phyloP scores from a whole-genome alignment of 768 basidiomycete species.

The Atractiella rhizophila region DNA sequence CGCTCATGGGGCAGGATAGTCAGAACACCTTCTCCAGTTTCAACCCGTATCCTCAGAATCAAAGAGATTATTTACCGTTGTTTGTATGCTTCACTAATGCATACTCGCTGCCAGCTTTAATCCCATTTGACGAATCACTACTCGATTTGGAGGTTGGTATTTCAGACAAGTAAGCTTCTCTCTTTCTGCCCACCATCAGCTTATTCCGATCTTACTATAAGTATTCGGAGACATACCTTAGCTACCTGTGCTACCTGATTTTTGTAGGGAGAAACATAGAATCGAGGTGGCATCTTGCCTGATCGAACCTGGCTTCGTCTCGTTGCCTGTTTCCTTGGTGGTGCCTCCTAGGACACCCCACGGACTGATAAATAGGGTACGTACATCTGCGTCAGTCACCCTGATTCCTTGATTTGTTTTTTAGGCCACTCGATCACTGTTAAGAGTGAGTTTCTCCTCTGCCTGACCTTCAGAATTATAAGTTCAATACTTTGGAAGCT shows the following conservation, averaged over 20 bases:
- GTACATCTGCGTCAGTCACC: no score
- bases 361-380: no score
- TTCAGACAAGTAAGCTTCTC: constrained; percentile 11
- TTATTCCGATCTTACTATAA: background rate
- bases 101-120: constrained; percentile 1
- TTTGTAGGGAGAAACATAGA: constrained; percentile 13
- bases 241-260: constrained; percentile 5
- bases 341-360: no score
- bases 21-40: constrained; percentile 2
- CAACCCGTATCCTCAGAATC: background rate
- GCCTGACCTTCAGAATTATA: no score
- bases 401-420: no score
- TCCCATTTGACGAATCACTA: constrained; percentile 2
- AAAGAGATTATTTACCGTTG: no score
- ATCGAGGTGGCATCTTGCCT: constrained; percentile 12
- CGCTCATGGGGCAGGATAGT: constrained; percentile 1
- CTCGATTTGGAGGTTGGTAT: constrained; percentile 1
- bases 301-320: no score
- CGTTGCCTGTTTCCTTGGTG: no score
- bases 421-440: no score
- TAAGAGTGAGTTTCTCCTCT: no score
- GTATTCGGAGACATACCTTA: constrained; percentile 3
- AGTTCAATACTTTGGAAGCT: no score
- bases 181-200: background rate
- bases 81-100: constrained; percentile 3